Percentiles rank a stretch among this genome's conserved stretches.
phyloP scores from a whole-genome alignment of 179 eudicot genomes.

The Monotropa hypopitys region DNA sequence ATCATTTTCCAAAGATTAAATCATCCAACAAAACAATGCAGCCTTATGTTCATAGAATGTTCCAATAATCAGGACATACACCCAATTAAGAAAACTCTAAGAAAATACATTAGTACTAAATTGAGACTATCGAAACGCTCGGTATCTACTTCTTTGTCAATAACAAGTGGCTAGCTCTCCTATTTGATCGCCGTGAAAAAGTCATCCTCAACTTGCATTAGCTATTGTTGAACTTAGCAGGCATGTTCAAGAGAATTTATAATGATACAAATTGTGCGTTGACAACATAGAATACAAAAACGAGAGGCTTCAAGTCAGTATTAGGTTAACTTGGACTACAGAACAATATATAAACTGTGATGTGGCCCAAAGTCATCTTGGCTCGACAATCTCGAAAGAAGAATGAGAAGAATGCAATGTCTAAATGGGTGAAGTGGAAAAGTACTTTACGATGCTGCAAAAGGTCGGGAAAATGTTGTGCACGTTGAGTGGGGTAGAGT shows the following conservation, averaged over 20 bases:
- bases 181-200: background rate
- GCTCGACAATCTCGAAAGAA: background rate
- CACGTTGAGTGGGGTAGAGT: background rate
- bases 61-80: background rate
- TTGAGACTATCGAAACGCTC: background rate
- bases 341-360: background rate
- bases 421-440: background rate
- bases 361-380: background rate
- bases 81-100: background rate
- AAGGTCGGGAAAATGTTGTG: background rate
- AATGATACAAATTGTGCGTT: background rate
- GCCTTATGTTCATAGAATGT: background rate
- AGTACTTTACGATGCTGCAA: background rate
- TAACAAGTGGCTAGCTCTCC: background rate
- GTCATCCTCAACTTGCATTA: constrained; percentile 3
- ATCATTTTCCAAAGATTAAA: background rate
- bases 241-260: background rate
- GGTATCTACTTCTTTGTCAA: background rate
- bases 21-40: too few species aligned
- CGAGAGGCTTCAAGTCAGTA: background rate
- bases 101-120: background rate
- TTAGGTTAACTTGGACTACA: background rate
- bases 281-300: background rate
- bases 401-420: background rate
- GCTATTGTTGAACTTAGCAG: background rate